A percentile compares a stretch with the other conserved stretches of the same genome.
Evolutionary conservation across 805 yeast genomes (phyloP).

Genomic region (Yarrowia osloensis): DNA sequence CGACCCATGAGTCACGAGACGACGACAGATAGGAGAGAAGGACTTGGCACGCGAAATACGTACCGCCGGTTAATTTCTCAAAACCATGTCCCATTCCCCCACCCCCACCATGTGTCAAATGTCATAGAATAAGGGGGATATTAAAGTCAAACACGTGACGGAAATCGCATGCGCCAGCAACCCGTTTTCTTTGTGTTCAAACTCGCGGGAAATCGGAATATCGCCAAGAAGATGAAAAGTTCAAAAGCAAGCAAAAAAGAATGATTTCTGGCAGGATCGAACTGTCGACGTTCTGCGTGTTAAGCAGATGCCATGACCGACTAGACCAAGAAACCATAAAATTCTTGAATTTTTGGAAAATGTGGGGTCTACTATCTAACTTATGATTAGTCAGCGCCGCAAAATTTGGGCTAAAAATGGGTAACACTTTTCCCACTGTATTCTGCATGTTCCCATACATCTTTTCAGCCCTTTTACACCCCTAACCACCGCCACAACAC

Average conservation of each 20-base stretch:
- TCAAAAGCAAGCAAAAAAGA: background rate
- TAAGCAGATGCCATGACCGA: conserved; percentile 99
- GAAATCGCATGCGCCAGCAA: background rate
- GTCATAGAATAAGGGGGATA: background rate
- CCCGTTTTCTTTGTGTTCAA: background rate
- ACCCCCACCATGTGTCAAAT: background rate
- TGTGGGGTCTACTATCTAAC: background rate
- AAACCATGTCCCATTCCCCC: background rate
- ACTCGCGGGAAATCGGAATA: background rate
- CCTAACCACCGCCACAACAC: background rate
- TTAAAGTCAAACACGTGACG: conserved; percentile 16
- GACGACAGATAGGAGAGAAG: no score
- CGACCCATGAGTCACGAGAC: no score
- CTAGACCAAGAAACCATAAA: conserved; percentile 72
- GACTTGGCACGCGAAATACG: no score
- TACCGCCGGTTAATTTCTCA: background rate
- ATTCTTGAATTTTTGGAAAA: background rate
- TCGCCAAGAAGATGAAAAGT: background rate
- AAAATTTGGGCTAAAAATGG: background rate
- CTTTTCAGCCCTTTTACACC: background rate
- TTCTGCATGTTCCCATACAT: background rate
- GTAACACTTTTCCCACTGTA: no score
- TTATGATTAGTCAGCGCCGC: background rate
- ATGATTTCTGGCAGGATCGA: conserved; percentile 75
- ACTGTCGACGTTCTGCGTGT: conserved; percentile 99